Evolutionary conservation across 306 rosid species (phyloP), one percentile per base, ranked within the genome.

Genomic region (Prunus mongolica): DNA sequence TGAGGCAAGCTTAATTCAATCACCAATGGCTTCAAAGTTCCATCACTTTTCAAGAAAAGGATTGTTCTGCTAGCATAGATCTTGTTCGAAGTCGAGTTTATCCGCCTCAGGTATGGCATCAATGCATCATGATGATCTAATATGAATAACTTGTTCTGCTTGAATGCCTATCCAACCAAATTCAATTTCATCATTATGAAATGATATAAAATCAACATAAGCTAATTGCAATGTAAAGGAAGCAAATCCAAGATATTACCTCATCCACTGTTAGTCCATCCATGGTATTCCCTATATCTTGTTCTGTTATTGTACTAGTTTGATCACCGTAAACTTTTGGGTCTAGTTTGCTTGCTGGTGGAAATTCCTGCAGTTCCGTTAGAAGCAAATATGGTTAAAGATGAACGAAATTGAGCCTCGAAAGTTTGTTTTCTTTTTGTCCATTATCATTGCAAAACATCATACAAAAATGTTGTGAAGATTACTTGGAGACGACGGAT

Each of bases 1-100:
- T 84, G 84, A 7, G 91, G 93, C 67, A 76, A 78, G 74, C 93
- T 88, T 65, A 90, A 79, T 67, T 90, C 96, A 67, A 90, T 88
- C 7, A 82, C 97, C 69, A 92, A 8, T 46, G 97, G 97, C 81
- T 86, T 92, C 71, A 92, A 77, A 56, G 91, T 92, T 65, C 95
- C 91, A 82, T 89, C 83, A 44, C 81, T 77, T 81, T 89, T 83
- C 80, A 89, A 85, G 82, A 85, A 85, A 75, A 89, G 83, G 18
- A 92, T 19, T 20, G 97, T 89, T 61, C 97, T 85, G 12, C 83
- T 82, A 7, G 87, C 91, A 67, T 88, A 89, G 11, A 82, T 88
- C 89, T 85, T 89, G 22, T 67, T 65, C 2, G 87, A 34, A 16
- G 64, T 81, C 18, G 70, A 46, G 47, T 90, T 88, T 46, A 90